Evolutionary conservation across 2,329 filamentous ascomycete genomes (phyloP).

Genomic region (Stachybotrys chlorohalonatus): DNA sequence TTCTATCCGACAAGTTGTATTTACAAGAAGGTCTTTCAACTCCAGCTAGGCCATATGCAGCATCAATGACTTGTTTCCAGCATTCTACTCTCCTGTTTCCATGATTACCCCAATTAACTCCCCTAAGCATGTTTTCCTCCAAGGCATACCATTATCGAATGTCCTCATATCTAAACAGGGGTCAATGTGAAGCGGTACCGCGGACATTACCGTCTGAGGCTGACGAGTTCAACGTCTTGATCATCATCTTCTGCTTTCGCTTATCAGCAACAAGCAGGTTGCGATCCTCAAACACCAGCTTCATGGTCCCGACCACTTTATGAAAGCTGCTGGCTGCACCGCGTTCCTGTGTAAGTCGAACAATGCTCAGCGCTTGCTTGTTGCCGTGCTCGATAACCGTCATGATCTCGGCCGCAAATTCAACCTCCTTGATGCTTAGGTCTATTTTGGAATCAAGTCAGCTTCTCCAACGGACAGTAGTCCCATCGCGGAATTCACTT

Average conservation of each 20-base stretch:
- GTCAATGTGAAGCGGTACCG: neutral
- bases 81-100: neutral
- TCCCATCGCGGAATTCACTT: conserved; percentile 24
- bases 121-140: too few relatives aligned
- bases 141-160: too few relatives aligned
- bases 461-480: neutral
- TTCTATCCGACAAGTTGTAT: neutral
- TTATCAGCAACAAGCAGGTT: conserved; percentile 61
- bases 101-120: too few relatives aligned
- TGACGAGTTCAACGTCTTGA: conserved; percentile 53
- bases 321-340: conserved; percentile 89
- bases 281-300: conserved; percentile 56
- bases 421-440: conserved; percentile 68
- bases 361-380: conserved; percentile 66
- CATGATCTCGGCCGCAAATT: conserved; percentile 80
- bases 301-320: conserved; percentile 69
- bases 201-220: neutral
- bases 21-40: neutral
- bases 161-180: too few relatives aligned
- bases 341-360: conserved; percentile 79
- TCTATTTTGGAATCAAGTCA: conserved; percentile 34
- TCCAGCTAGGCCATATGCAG: neutral
- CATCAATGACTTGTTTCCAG: neutral
- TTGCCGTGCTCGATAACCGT: conserved; percentile 80
- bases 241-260: conserved; percentile 62